Evolutionary conservation across 2,329 filamentous ascomycete genomes (phyloP).

Genomic region (Cadophora gregata): DNA sequence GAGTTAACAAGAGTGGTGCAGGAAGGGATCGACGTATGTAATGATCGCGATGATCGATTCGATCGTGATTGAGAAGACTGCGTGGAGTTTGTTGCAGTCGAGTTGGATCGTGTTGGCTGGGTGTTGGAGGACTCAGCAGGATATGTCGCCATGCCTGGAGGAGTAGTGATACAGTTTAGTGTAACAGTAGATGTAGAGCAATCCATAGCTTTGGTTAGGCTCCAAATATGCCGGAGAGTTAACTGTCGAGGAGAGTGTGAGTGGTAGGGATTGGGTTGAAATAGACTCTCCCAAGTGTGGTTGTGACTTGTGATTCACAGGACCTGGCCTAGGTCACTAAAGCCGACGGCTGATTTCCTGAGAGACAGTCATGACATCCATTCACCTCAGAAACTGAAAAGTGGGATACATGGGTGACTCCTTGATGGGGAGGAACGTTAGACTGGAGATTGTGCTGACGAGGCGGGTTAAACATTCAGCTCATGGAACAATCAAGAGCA

Average conservation of each 20-base stretch:
- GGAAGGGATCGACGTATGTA: not conserved
- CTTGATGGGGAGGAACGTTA: no score
- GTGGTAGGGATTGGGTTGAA: not conserved
- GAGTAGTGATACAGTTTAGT: not conserved
- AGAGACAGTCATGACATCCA: not conserved
- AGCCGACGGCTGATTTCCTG: not conserved
- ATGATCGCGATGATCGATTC: not conserved
- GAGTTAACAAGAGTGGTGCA: constrained; percentile 13
- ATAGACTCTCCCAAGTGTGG: not conserved
- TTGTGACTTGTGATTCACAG: not conserved
- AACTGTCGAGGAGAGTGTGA: not conserved
- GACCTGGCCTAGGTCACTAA: not conserved
- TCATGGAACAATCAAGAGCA: no score
- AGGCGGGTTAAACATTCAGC: no score
- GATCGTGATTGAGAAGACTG: not conserved
- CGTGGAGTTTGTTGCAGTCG: not conserved
- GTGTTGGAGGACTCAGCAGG: not conserved
- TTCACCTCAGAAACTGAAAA: not conserved
- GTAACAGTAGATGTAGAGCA: not conserved
- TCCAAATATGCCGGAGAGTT: not conserved
- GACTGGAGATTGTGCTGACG: no score
- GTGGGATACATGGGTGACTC: no score
- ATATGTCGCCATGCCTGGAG: not conserved
- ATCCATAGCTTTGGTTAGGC: not conserved
- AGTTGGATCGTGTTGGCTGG: not conserved